Conservation (phyloP, 345 rosid species). For the Citrus medica region DNA sequence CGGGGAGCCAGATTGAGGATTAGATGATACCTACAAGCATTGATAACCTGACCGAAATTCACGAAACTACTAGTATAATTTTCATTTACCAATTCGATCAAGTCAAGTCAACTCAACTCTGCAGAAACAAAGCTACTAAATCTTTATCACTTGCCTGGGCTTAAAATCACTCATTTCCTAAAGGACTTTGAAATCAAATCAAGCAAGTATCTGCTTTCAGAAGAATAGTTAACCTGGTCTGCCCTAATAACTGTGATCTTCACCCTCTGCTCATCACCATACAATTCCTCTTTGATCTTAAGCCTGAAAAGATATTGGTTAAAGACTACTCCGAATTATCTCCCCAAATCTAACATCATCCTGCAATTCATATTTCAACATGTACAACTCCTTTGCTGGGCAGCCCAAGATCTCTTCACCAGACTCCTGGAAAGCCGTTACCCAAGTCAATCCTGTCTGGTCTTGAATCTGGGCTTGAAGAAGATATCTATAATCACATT, state of each 20-base stretch:
- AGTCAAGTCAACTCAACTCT: not conserved
- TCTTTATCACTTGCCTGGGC: constrained; percentile 18
- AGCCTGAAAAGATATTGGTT: constrained; percentile 58
- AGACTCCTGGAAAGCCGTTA: constrained; percentile 83
- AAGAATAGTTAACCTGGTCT: constrained; percentile 54
- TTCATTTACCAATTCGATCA: not conserved
- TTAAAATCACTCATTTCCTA: constrained; percentile 16
- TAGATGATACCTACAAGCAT: not conserved
- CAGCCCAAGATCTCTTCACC: constrained; percentile 81
- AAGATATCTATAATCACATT: constrained; percentile 85
- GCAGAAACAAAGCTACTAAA: constrained; percentile 3
- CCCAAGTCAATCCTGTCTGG: constrained; percentile 78
- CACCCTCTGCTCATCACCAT: constrained; percentile 80
- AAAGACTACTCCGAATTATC: constrained; percentile 49
- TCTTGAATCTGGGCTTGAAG: constrained; percentile 92
- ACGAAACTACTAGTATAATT: not conserved
- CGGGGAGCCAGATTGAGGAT: not conserved
- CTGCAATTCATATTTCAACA: constrained; percentile 54
- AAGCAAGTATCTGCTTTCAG: constrained; percentile 63
- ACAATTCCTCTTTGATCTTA: constrained; percentile 82
- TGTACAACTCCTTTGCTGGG: constrained; percentile 65
- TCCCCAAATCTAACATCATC: constrained; percentile 60
- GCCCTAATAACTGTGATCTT: constrained; percentile 73
- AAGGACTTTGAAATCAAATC: constrained; percentile 35
- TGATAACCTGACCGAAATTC: not conserved